These are phyloP conservation scores for Heracleum sosnowskyi DNA, from an alignment of 129 eudicot species.

Conservation along the genomic window DNA sequence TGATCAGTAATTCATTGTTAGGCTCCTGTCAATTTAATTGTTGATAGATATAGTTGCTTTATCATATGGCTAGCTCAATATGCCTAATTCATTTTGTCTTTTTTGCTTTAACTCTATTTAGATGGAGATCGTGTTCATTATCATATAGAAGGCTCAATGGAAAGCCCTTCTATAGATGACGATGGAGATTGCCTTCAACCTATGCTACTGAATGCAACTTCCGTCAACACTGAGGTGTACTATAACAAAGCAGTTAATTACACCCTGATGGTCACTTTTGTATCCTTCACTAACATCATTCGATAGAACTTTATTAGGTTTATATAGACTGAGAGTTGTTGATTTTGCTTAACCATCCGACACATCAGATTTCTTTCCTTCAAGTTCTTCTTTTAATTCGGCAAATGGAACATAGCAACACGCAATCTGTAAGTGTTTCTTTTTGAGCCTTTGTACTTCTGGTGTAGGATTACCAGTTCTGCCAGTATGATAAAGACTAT, in stretches of 20 bases:
- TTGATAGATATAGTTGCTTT: neutral
- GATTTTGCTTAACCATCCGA: conserved; percentile 34
- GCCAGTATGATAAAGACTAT: neutral
- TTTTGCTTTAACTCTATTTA: conserved; percentile 19
- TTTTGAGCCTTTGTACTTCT: conserved; percentile 7
- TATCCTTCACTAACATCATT: conserved; percentile 48
- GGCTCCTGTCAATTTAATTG: conserved; percentile 6
- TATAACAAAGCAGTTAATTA: conserved; percentile 96
- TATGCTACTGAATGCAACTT: conserved; percentile 74
- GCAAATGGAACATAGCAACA: conserved; percentile 99
- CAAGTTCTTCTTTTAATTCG: conserved; percentile 93
- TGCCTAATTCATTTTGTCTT: neutral
- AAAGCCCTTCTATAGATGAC: conserved; percentile 94
- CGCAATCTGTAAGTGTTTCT: conserved; percentile 79
- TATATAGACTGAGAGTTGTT: conserved; percentile 14
- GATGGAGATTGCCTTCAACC: conserved; percentile 96
- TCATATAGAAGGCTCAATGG: conserved; percentile 91
- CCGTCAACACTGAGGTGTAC: conserved; percentile 80
- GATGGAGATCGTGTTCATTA: conserved; percentile 81
- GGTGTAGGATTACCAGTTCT: neutral
- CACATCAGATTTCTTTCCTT: conserved; percentile 69
- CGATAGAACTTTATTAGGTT: conserved; percentile 5
- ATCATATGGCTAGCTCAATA: neutral
- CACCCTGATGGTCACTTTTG: conserved; percentile 98
- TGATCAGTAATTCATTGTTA: neutral